Percentiles rank a stretch among this genome's conserved stretches.
Evolutionary conservation across 805 yeast species (phyloP).

Genomic region (Monosporozyma unispora): DNA sequence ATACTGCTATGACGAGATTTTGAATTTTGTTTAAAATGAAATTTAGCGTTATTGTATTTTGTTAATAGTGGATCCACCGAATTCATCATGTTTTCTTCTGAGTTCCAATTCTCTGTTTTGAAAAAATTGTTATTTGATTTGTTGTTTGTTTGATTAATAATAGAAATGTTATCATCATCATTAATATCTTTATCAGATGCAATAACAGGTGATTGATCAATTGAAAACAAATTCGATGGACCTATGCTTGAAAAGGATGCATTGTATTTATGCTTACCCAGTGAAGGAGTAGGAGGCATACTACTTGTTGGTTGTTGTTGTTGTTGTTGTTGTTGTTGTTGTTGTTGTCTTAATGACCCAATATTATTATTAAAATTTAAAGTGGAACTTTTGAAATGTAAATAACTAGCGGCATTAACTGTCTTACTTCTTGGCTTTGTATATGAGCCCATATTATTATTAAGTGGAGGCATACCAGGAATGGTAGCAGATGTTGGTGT

Average conservation of each 20-base stretch:
- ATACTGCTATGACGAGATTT: not conserved
- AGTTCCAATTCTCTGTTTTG: not conserved
- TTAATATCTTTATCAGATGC: not conserved
- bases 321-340: too few species aligned
- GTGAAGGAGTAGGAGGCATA: slow-evolving; percentile 5
- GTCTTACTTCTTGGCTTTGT: slow-evolving; percentile 1
- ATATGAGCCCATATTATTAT: not conserved
- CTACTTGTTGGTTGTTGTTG: not conserved
- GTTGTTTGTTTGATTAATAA: not conserved
- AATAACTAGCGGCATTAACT: slow-evolving; percentile 1
- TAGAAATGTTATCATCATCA: not conserved
- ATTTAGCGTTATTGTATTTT: slow-evolving; percentile 1
- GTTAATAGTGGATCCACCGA: slow-evolving; percentile 2
- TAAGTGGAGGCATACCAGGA: not conserved
- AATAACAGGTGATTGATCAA: slow-evolving; percentile 2
- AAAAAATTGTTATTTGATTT: not conserved
- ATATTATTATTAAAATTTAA: not conserved
- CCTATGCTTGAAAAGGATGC: slow-evolving; percentile 5
- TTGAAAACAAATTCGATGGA: slow-evolving; percentile 3
- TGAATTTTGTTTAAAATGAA: slow-evolving; percentile 1
- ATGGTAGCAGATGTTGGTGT: slow-evolving; percentile 6
- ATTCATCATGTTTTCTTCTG: slow-evolving; percentile 1
- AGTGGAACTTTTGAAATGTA: not conserved
- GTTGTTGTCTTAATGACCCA: not conserved
- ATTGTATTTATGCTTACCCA: slow-evolving; percentile 1